Conservation (phyloP, 106 monocot genomes). For the Dendrobium nobile region DNA sequence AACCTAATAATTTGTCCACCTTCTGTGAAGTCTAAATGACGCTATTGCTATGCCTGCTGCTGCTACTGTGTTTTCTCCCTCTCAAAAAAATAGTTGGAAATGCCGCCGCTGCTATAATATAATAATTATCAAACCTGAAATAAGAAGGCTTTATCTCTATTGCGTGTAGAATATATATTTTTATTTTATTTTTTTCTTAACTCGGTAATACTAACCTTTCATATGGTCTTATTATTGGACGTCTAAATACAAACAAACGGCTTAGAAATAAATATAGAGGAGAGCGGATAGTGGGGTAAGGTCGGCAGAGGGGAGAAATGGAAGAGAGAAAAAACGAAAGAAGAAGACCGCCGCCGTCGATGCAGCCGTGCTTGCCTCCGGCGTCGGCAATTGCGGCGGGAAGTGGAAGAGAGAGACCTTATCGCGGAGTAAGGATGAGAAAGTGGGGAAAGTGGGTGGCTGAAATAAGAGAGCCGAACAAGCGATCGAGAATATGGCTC, state of each 20-base stretch:
- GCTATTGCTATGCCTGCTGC: no score
- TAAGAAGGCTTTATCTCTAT: no score
- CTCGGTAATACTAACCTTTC: no score
- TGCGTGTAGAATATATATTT: no score
- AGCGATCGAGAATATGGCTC: constrained; percentile 35
- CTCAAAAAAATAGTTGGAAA: no score
- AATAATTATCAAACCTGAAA: no score
- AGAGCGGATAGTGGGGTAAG: neutral
- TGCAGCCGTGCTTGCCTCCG: neutral
- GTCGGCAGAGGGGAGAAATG: neutral
- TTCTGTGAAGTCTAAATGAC: no score
- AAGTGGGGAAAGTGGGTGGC: constrained; percentile 52
- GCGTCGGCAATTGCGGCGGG: neutral
- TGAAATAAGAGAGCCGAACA: constrained; percentile 39
- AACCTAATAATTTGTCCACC: no score
- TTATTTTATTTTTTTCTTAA: no score
- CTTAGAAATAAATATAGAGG: no score
- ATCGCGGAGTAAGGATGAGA: constrained; percentile 34
- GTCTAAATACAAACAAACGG: neutral
- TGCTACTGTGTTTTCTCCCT: no score
- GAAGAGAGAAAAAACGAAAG: neutral
- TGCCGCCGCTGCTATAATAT: no score
- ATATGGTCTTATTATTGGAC: neutral
- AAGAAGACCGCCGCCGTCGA: neutral
- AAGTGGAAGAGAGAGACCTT: neutral